These are phyloP conservation scores for Scutellaria minor DNA, from an alignment of 257 asterid species.

Conservation along the genomic window DNA sequence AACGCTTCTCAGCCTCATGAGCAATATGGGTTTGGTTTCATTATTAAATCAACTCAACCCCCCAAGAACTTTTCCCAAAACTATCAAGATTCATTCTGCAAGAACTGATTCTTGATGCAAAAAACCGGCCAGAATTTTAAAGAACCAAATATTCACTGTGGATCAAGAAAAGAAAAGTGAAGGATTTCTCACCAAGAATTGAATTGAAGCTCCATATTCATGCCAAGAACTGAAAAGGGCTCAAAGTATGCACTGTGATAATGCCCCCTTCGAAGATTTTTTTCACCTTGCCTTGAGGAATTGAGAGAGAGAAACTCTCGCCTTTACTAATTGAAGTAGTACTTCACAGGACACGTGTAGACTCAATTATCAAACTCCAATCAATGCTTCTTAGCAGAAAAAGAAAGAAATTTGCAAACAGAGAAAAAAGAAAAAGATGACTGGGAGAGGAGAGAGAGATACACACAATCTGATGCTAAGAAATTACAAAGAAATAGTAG, in stretches of 20 bases:
- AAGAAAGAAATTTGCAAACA: constrained; percentile 24
- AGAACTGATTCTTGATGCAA: constrained; percentile 32
- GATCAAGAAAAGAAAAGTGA: constrained; percentile 29
- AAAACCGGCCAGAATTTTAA: neutral
- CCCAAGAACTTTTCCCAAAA: constrained; percentile 39
- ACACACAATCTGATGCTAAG: constrained; percentile 11
- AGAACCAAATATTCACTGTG: constrained; percentile 15
- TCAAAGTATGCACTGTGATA: constrained; percentile 25
- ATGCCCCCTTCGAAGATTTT: constrained; percentile 36
- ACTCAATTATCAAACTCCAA: constrained; percentile 78
- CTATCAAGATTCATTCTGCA: constrained; percentile 45
- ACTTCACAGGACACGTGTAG: constrained; percentile 74
- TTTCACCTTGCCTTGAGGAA: constrained; percentile 20
- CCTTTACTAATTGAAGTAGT: constrained; percentile 43
- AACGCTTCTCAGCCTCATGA: constrained; percentile 62
- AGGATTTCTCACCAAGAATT: constrained; percentile 50
- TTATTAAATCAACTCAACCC: constrained; percentile 19
- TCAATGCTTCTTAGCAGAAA: constrained; percentile 51
- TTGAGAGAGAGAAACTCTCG: constrained; percentile 32
- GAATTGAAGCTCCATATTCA: constrained; percentile 35
- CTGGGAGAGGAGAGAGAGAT: neutral
- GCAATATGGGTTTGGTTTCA: constrained; percentile 31
- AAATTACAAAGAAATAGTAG: constrained; percentile 8
- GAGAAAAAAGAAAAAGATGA: constrained; percentile 1
- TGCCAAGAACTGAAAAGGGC: constrained; percentile 37